Base-by-base conservation (phyloP, 345 rosid genomes). In the Fremontodendron californicum region DNA sequence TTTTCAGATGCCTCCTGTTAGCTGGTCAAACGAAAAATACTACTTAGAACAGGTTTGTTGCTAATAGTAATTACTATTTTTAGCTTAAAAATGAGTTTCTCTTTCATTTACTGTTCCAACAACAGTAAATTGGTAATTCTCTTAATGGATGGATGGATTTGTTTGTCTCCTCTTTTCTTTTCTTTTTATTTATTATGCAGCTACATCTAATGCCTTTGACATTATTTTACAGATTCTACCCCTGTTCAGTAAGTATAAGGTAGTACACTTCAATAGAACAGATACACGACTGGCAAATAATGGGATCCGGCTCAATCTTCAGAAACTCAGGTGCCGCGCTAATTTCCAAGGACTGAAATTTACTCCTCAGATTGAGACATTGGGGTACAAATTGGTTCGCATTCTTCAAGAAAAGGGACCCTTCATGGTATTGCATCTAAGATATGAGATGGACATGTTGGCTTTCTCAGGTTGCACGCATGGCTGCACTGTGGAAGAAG, bases 401-500 rank as follows among this genome's bases (percentile, higher is more conserved):
- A 86, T 92, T 60, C 90, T 95, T 78, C 96, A 80, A 72, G 85
- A 87, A 76, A 89, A 82, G 81, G 99, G 98, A 61, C 91, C 93
- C 25, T 93, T 88, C 81, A 80, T 95, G 85, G 96, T 90, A 70
- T 86, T 95, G 85, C 99, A 95, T 90, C 91, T 95, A 33, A 86
- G 99, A 83, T 95, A 93, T 65, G 98, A 92, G 89, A 93, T 93
- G 98, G 97, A 93, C 85, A 93, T 93, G 99, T 79, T 95, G 81
- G 96, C 99, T 82, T 95, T 95, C 89, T 93, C 94, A 48, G 98
- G 99, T 69, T 95, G 99, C 63, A 95, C 97, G 63, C 93, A 86
- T 78, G 99, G 99, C 64, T 95, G 99, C 87, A 83, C 92, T 21
- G 58, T 40, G 58, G 94, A 87, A 89, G 99, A 95, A 89, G 97